A percentile compares a stretch with the other conserved stretches of the same genome.
Evolutionary conservation across 2,329 filamentous ascomycete genomes (phyloP).

Genomic region (Emergomyces africanus): DNA sequence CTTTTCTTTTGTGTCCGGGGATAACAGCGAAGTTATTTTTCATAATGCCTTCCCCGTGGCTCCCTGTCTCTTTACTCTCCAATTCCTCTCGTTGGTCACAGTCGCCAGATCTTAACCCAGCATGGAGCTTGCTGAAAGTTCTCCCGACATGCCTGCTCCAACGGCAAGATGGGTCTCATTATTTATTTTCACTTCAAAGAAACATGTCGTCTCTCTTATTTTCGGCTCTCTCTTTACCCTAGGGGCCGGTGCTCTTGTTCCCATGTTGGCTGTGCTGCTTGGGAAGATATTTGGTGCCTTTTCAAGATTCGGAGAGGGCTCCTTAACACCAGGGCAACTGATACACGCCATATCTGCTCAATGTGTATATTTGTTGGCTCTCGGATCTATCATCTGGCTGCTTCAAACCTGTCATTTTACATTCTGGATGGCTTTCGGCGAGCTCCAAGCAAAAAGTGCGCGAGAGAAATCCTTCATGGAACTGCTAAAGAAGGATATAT

Average conservation of each 20-base stretch:
- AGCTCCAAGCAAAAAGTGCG: constrained; percentile 59
- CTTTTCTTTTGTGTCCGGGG: neutral
- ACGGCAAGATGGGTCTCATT: constrained; percentile 41
- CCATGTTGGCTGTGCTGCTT: constrained; percentile 55
- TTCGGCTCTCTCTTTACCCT: constrained; percentile 45
- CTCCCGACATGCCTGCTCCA: neutral
- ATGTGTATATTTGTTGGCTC: constrained; percentile 47
- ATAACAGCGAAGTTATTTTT: neutral
- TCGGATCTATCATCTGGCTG: constrained; percentile 56
- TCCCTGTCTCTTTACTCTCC: neutral
- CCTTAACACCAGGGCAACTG: constrained; percentile 38
- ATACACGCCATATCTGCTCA: constrained; percentile 45
- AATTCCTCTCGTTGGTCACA: neutral
- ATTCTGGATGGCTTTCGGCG: constrained; percentile 66
- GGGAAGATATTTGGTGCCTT: constrained; percentile 65
- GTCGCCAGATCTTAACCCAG: neutral
- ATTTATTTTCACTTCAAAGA: constrained; percentile 58
- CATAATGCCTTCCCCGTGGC: neutral
- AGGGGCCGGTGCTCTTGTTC: constrained; percentile 49
- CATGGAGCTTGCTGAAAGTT: neutral
- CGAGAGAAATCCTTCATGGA: constrained; percentile 53
- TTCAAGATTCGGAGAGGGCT: constrained; percentile 49
- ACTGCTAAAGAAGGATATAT: constrained; percentile 59
- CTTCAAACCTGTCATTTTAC: constrained; percentile 54
- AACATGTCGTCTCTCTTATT: constrained; percentile 44